These are phyloP conservation scores for Globisporangium cystogenes DNA, from an alignment of 352 stramenopile genomes.

Conservation along the genomic window DNA sequence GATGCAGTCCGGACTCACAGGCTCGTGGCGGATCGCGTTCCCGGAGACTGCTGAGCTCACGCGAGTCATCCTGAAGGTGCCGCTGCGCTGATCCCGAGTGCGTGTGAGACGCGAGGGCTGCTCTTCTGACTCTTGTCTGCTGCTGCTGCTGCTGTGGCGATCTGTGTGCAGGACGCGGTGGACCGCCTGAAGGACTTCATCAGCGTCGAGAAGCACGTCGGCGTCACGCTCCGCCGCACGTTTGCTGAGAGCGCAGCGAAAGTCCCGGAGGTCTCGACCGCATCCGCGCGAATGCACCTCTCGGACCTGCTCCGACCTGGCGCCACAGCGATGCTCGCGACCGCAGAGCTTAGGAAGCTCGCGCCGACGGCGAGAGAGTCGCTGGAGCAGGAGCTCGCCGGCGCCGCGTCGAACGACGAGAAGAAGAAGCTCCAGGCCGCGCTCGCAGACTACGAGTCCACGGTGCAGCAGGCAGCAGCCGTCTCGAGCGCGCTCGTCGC, in stretches of 20 bases:
- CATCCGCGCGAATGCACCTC: slow-evolving; percentile 29
- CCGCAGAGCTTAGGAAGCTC: slow-evolving; percentile 17
- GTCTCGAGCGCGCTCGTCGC: slow-evolving; percentile 19
- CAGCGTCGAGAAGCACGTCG: slow-evolving; percentile 36
- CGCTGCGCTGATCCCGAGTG: background rate
- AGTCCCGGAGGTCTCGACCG: slow-evolving; percentile 28
- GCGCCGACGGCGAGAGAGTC: slow-evolving; percentile 28
- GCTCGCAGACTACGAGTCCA: slow-evolving; percentile 56
- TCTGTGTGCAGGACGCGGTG: slow-evolving; percentile 19
- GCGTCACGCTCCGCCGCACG: slow-evolving; percentile 25
- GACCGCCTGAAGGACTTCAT: slow-evolving; percentile 40
- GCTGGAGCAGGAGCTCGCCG: slow-evolving; percentile 55
- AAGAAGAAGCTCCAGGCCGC: slow-evolving; percentile 69
- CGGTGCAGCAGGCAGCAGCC: slow-evolving; percentile 16
- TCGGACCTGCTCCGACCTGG: slow-evolving; percentile 30
- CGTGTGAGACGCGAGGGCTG: background rate
- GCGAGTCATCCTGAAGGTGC: slow-evolving; percentile 45
- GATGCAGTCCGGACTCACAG: slow-evolving; percentile 13
- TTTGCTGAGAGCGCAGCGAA: slow-evolving; percentile 19
- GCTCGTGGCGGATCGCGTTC: slow-evolving; percentile 46
- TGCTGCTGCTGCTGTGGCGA: background rate
- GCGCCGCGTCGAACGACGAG: slow-evolving; percentile 49
- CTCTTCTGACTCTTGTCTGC: background rate
- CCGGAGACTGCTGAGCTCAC: slow-evolving; percentile 14
- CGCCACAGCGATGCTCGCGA: slow-evolving; percentile 10